Evolutionary conservation across 441 rosid genomes (phyloP).

Genomic region (Gossypium davidsonii): DNA sequence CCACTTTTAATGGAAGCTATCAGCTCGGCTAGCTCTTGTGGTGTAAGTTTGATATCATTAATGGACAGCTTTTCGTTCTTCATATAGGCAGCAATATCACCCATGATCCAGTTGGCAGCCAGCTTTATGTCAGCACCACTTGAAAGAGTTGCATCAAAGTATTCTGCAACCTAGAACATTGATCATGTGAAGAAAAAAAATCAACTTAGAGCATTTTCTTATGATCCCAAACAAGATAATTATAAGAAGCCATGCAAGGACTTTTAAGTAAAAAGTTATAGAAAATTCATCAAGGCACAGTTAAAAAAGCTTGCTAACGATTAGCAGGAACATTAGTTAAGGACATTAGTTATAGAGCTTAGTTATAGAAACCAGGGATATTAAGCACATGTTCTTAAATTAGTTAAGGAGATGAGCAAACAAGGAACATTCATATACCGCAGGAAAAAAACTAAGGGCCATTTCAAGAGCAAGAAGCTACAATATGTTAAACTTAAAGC

Average conservation of each 20-base stretch:
- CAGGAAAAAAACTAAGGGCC: not conserved
- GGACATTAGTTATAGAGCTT: no score
- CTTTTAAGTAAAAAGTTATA: not conserved
- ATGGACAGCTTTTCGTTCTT: conserved; percentile 73
- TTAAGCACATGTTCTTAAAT: not conserved
- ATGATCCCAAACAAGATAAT: not conserved
- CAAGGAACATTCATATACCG: not conserved
- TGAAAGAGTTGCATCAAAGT: conserved; percentile 69
- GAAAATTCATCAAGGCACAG: not conserved
- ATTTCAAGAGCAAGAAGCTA: not conserved
- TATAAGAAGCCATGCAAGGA: not conserved
- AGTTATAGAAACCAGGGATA: not conserved
- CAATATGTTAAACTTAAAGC: not conserved
- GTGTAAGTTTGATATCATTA: conserved; percentile 61
- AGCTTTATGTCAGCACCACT: conserved; percentile 75
- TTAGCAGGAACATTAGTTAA: no score
- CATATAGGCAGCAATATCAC: conserved; percentile 83
- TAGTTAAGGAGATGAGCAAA: not conserved
- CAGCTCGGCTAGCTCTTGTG: conserved; percentile 72
- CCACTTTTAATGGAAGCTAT: conserved; percentile 78
- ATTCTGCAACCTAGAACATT: conserved; percentile 61
- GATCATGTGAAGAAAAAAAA: conserved; percentile 10
- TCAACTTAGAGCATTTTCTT: conserved; percentile 12
- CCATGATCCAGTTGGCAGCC: conserved; percentile 88
- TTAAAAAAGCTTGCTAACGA: not conserved